Evolutionary conservation across 2,329 filamentous ascomycete genomes (phyloP), one percentile per base, ranked within the genome.

Genomic region (Penicillium thymicola): DNA sequence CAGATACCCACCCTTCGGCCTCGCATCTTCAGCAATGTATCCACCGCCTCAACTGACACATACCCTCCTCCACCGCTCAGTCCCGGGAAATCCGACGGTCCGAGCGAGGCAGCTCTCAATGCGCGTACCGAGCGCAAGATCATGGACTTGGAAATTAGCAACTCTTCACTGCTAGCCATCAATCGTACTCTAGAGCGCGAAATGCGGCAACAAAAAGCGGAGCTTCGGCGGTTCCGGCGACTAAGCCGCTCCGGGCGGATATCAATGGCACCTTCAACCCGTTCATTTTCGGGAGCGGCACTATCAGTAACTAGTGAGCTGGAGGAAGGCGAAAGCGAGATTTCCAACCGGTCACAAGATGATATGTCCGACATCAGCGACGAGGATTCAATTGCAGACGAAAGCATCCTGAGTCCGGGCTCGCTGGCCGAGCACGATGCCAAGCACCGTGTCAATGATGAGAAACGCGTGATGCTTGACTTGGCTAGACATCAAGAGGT

Each of bases 91-190:
- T 59, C 70, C 68, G 72, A 80, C 60, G 68, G 66, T 78, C 54
- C 64, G 1, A 69, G 80, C 59, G 92, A 95, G 58, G 80, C 91
- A 7, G 91, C 94, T 11, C 84, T 89, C n/a, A 94, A 91, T 70
- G 94, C 94, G 14, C 85, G 94, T 30, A 85, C 91, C 36, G 94
- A 97, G 74, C 85, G 94, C 59, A 99, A 97, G 77, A 92, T 99
- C 1, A 84, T 97, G 64, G 94, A 99, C 71, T 79, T 99, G 6
- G 91, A 99, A 71, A 99, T 99, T 61, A 96, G 89, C 54, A 99
- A 99, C 69, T 94, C 91, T 1, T 97, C 92, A 1, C 82, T 99
- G 3, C 84, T 96, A 55, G 94, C 94, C 40, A 97, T 99, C 76
- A 99, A 99, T 70, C 84, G 92, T 51, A 94, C 92, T 0, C 78